Percentiles rank a stretch among this genome's conserved stretches.
phyloP scores from a whole-genome alignment of 176 grass and related monocot species.

The Pharus latifolius region DNA sequence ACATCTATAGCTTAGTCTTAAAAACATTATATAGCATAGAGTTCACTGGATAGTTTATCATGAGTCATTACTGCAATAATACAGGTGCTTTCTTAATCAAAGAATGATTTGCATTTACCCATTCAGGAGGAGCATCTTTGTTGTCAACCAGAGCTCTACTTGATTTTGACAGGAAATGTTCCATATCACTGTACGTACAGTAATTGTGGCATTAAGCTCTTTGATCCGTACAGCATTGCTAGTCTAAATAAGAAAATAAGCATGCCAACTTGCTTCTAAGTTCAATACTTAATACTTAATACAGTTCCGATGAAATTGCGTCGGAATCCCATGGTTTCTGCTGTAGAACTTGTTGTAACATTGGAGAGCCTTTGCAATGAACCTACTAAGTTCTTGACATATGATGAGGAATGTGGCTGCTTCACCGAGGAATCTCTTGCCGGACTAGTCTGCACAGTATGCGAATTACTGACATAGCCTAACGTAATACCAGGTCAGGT shows the following conservation, averaged over 20 bases:
- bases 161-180: neutral
- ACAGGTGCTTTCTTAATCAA: neutral
- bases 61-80: neutral
- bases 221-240: neutral
- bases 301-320: conserved; percentile 96
- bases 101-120: neutral
- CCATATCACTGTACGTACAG: neutral
- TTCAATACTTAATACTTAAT: conserved; percentile 4
- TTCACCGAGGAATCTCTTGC: conserved; percentile 57
- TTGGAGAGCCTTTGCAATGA: conserved; percentile 79
- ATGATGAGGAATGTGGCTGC: conserved; percentile 49
- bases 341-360: conserved; percentile 83
- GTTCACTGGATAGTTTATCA: neutral
- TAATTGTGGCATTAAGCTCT: neutral
- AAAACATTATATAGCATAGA: neutral
- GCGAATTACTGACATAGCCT: conserved; percentile 79
- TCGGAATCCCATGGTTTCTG: conserved; percentile 87
- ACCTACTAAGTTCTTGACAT: conserved; percentile 44
- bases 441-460: conserved; percentile 90
- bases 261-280: neutral
- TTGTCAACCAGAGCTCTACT: neutral
- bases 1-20: too few relatives aligned
- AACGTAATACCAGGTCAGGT: conserved; percentile 93
- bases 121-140: neutral
- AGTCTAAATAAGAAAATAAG: neutral